Conservation (phyloP, 495 filamentous ascomycete species). For the Hyaloscypha bicolor region DNA sequence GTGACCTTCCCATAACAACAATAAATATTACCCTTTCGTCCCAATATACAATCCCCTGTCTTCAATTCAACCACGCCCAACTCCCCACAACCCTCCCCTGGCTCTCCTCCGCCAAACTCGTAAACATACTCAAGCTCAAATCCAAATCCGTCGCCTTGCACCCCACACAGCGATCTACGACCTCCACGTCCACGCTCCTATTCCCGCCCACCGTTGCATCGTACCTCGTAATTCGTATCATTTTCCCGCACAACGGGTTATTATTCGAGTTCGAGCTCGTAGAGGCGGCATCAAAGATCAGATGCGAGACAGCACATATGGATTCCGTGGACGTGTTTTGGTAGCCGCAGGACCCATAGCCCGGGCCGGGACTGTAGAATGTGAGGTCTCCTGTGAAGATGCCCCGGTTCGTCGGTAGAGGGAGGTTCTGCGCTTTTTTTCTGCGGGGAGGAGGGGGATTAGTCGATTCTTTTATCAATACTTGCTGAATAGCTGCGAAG, state of each 20-base stretch:
- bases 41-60: constrained; percentile 4
- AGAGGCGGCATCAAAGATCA: constrained; percentile 63
- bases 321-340: constrained; percentile 51
- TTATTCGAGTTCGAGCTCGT: constrained; percentile 62
- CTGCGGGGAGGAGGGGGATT: constrained; percentile 7
- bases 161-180: constrained; percentile 75
- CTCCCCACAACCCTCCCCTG: constrained; percentile 61
- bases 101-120: constrained; percentile 54
- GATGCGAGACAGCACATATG: constrained; percentile 68
- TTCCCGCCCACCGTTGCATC: constrained; percentile 68
- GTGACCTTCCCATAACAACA: neutral
- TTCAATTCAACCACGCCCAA: constrained; percentile 66
- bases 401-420: constrained; percentile 54
- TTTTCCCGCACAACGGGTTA: constrained; percentile 71
- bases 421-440: constrained; percentile 44
- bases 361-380: constrained; percentile 67
- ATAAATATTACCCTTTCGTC: constrained; percentile 20
- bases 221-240: constrained; percentile 62
- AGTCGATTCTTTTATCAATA: constrained; percentile 17
- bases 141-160: constrained; percentile 69
- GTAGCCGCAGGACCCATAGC: constrained; percentile 71
- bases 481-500: neutral
- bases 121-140: constrained; percentile 62
- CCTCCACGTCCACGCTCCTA: constrained; percentile 60
- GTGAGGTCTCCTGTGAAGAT: constrained; percentile 68